Base-by-base conservation (phyloP, 176 grass and related monocot genomes). In the Otatea glauca region DNA sequence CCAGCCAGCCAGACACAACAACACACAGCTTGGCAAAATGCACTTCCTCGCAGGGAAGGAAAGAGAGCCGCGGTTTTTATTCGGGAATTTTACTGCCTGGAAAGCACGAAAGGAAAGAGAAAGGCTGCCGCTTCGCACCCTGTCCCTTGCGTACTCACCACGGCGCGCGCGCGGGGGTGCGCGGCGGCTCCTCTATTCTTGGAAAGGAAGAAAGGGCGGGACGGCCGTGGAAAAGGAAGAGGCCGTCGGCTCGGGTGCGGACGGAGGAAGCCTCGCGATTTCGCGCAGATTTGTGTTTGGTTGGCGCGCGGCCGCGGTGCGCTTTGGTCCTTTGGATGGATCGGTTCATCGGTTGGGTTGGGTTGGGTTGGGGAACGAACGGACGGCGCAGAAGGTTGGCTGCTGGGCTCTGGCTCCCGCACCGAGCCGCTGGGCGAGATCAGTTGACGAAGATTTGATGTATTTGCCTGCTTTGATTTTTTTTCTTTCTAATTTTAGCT, bases 131-230 rank as follows among this genome's bases (percentile, higher is more conserved):
- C 76, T 17, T 24, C n/a, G 83, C 64, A 42, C 18, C 67, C 20
- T 27, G 59, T 86, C 9, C 72, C 65, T 71, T 3, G 18, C 79
- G 38, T 82, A 69, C 79, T 64, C 67, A 70, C 27, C 79, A 77
- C 73, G 47, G 68, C 1, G 24, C 18, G 6, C 42, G 9, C 38
- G n/a, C n/a, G n/a, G n/a, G n/a, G n/a, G n/a, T n/a, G n/a, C n/a
- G 75, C 15, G 38, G 50, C 29, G 27, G 51, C 6, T 87, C 89
- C 89, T 5, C 68, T 79, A 41, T 45, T 87, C 84, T 90, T 87
- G 89, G 89, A 87, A 81, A 60, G 84, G 47, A 90, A 87, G 84
- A 87, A 79, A 90, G 74, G 50, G 41, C 50, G 6, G 20, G 34
- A 27, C 53, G 18, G 53, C 6, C 56, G 21, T 9, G 8, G 3